A percentile compares a stretch with the other conserved stretches of the same genome.
Conservation (phyloP, 257 asterid genomes). For the Leptodermis oblonga region DNA sequence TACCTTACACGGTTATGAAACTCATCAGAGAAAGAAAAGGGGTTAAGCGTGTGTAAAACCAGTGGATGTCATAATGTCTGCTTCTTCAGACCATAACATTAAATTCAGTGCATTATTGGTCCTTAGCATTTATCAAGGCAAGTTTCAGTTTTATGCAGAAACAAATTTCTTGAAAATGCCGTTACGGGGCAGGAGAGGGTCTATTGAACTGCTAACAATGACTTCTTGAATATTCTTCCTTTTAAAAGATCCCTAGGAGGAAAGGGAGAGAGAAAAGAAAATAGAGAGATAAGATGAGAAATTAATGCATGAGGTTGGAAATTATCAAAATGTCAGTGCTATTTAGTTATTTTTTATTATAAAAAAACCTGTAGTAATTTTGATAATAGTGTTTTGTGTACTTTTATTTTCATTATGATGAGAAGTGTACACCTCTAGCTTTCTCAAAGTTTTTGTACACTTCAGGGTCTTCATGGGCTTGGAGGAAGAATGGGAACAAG, state of each 20-base stretch:
- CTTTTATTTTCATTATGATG: background rate
- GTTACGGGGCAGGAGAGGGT: background rate
- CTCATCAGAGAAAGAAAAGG: background rate
- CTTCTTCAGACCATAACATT: background rate
- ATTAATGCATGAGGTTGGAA: background rate
- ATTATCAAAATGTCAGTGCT: background rate
- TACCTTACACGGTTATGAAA: background rate
- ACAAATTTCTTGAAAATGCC: background rate
- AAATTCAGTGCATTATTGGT: background rate
- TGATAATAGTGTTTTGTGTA: background rate
- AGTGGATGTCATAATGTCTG: background rate
- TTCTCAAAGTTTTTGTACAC: constrained; percentile 34
- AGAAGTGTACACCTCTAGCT: constrained; percentile 8
- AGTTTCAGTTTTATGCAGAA: background rate
- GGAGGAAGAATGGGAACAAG: constrained; percentile 98
- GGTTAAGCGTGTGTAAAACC: background rate
- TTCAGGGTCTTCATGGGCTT: constrained; percentile 81
- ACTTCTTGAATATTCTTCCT: too few species aligned
- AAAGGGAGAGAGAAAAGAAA: background rate
- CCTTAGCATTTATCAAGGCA: too few species aligned
- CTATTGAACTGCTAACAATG: background rate
- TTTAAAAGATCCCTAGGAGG: background rate
- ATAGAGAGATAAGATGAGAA: background rate
- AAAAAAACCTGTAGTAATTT: background rate
- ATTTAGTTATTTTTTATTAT: background rate